Evolutionary conservation across 257 asterid species (phyloP).

Genomic region (Solanum okadae): DNA sequence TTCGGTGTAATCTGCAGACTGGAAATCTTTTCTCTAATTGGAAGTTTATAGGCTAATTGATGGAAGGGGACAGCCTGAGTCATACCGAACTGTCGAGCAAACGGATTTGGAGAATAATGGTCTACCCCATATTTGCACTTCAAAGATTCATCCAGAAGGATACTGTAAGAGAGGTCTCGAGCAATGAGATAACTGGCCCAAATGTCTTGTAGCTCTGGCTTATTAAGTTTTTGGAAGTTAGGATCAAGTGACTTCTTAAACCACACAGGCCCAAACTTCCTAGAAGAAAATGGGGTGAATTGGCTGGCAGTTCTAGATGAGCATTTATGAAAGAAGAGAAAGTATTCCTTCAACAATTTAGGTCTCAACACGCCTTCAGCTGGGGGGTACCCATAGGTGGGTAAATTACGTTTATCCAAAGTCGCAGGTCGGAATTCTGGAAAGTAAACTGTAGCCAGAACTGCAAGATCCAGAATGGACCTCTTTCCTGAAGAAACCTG

Average conservation of each 20-base stretch:
- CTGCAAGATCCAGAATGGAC: constrained; percentile 2
- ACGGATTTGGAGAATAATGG: background rate
- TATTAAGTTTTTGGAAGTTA: background rate
- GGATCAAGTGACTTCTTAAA: constrained; percentile 2
- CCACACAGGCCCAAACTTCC: constrained; percentile 2
- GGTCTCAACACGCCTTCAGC: background rate
- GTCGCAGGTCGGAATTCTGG: background rate
- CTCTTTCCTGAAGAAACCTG: background rate
- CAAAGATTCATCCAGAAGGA: background rate
- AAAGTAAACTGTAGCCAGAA: background rate
- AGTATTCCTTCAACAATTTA: background rate
- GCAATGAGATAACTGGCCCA: background rate
- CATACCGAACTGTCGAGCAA: background rate
- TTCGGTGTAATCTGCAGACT: background rate
- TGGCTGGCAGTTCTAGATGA: background rate
- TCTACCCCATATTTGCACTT: background rate
- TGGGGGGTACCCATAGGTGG: background rate
- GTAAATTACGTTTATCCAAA: background rate
- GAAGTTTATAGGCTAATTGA: background rate
- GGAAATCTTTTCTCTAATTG: background rate
- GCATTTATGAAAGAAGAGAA: background rate
- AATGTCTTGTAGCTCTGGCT: background rate
- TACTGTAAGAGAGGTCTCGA: background rate
- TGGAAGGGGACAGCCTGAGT: background rate
- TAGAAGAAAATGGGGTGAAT: background rate